A percentile compares a stretch with the other conserved stretches of the same genome.
Evolutionary conservation across 2,329 filamentous ascomycete species (phyloP).

Genomic region (Exophiala spinifera): DNA sequence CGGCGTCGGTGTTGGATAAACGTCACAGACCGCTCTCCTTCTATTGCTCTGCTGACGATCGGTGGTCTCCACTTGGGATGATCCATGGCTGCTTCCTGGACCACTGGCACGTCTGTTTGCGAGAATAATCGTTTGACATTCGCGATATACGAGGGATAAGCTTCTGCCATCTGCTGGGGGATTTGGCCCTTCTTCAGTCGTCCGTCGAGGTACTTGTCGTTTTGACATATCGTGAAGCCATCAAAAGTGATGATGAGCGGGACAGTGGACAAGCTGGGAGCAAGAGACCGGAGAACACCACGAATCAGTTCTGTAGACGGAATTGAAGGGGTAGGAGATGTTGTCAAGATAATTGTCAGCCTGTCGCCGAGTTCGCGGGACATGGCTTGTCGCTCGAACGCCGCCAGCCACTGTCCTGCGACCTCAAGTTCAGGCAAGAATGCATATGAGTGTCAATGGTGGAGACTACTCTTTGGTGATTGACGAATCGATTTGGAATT

Average conservation of each 20-base stretch:
- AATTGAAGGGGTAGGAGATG: constrained; percentile 8
- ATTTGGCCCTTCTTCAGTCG: constrained; percentile 7
- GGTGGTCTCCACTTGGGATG: no score
- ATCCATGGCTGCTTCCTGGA: not conserved
- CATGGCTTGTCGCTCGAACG: not conserved
- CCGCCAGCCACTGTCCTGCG: no score
- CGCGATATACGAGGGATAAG: not conserved
- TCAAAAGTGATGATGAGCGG: constrained; percentile 7
- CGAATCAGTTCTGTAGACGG: constrained; percentile 8
- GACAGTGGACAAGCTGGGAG: not conserved
- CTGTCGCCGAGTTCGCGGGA: not conserved
- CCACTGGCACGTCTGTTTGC: not conserved
- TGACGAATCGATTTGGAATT: no score
- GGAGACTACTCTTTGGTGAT: no score
- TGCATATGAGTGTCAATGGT: no score
- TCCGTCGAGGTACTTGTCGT: not conserved
- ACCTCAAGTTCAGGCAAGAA: no score
- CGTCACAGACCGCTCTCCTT: not conserved
- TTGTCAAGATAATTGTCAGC: constrained; percentile 10
- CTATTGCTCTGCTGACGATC: not conserved
- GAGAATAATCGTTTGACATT: constrained; percentile 7
- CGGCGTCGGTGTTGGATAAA: constrained; percentile 5
- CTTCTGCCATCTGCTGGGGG: not conserved
- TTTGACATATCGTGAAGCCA: constrained; percentile 4
- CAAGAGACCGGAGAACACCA: constrained; percentile 3